phyloP scores from a whole-genome alignment of 1,284 basidiomycete genomes.

The Ustilago trichophora region DNA sequence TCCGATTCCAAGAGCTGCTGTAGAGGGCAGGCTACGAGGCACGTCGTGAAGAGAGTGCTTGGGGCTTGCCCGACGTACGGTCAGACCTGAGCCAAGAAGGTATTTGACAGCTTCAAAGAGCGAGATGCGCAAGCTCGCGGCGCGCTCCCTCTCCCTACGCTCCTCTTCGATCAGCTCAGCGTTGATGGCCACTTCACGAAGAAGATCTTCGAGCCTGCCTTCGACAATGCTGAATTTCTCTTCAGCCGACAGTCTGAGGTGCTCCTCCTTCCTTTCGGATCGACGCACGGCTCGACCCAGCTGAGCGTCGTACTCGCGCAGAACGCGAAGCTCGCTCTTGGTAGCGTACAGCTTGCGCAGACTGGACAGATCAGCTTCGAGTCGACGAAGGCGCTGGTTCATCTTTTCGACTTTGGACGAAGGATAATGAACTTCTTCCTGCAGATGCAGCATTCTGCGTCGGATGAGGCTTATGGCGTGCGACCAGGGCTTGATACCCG shows the following conservation, averaged over 20 bases:
- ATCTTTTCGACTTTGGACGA: constrained; percentile 63
- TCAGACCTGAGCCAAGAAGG: constrained; percentile 45
- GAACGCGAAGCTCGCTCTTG: constrained; percentile 61
- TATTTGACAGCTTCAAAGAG: constrained; percentile 58
- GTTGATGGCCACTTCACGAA: constrained; percentile 61
- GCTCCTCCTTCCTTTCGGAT: constrained; percentile 60
- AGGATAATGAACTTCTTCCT: constrained; percentile 63
- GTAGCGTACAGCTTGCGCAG: constrained; percentile 57
- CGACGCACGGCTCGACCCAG: constrained; percentile 64
- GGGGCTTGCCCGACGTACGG: constrained; percentile 17
- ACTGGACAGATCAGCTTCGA: constrained; percentile 62
- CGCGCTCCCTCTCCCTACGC: constrained; percentile 52
- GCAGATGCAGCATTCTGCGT: constrained; percentile 58
- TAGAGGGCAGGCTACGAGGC: constrained; percentile 40
- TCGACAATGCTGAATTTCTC: constrained; percentile 61
- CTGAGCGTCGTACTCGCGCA: constrained; percentile 65
- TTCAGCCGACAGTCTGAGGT: constrained; percentile 53
- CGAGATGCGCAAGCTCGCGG: constrained; percentile 42
- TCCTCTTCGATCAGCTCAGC: constrained; percentile 63
- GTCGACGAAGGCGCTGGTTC: constrained; percentile 53
- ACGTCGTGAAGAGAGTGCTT: constrained; percentile 48
- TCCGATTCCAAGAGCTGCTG: constrained; percentile 42
- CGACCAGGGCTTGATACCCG: constrained; percentile 65
- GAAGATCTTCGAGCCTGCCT: constrained; percentile 57
- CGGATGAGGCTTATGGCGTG: constrained; percentile 47